Base-by-base conservation (phyloP, 805 yeast species). In the Metschnikowia dekortorum region DNA sequence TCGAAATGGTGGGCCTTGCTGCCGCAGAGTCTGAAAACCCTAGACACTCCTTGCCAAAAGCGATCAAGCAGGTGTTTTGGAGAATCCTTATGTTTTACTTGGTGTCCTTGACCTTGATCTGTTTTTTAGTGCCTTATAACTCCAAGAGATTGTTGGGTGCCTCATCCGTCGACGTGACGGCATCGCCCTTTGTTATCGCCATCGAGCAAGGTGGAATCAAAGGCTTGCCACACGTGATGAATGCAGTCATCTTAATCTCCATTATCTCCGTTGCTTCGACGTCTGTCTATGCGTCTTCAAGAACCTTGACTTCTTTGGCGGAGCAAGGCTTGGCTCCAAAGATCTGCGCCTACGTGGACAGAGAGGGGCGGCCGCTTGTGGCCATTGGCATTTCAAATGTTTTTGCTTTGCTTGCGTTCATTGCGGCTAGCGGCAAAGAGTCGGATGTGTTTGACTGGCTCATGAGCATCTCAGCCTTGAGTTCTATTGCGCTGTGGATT, bases 1-100 rank as follows among this genome's bases (percentile, higher is more conserved):
- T 88, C 14, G 94, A 87, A 67, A 71, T 87, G 57, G 79, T 80
- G 37, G 88, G 89, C 46, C 73, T 87, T 38, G 86, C 90, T 9
- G 87, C 91, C 32, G 91, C 91, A 8, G 95, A 87, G 66, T 75
- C 89, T 26, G 77, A 68, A 34, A 80, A 85, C 64, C 92, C 94
- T 42, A 73, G 85, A 58, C 74, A 73, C 49, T 68, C 86, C 2
- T 75, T 86, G 49, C 94, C 92, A 35, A 75, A 77, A 46, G 91
- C 92, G 39, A 81, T 85, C 52, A 87, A 86, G 67, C 91, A 87
- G 69, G 89, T 86, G 3, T 85, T 88, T 69, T 87, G 92, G 91
- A 78, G 94, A 69, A 83, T 87, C 50, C 70, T 83, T 13, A 65
- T 85, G 57, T 87, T 87, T 63, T 88, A 88, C 70, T 74, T 88